phyloP scores from a whole-genome alignment of 257 asterid species.

The Plectranthus barbatus region DNA sequence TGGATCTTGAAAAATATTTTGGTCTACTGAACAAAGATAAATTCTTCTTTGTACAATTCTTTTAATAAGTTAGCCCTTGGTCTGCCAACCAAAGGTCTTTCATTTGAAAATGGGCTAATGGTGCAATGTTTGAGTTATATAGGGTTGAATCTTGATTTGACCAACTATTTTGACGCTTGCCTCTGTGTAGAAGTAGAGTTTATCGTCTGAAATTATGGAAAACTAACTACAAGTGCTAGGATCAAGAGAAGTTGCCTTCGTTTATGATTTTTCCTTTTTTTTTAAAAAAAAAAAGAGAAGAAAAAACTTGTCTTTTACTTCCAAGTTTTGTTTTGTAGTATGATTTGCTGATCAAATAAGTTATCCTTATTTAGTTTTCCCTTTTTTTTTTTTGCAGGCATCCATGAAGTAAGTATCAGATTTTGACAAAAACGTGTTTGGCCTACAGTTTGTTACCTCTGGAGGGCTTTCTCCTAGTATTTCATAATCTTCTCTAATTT shows the following conservation, averaged over 20 bases:
- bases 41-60: background rate
- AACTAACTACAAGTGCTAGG: no score
- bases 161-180: no score
- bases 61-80: background rate
- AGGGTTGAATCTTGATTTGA: background rate
- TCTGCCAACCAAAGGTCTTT: background rate
- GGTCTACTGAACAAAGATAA: background rate
- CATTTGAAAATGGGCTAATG: no score
- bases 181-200: no score
- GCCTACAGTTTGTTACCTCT: background rate
- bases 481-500: background rate
- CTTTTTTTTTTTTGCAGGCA: constrained; percentile 62
- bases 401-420: constrained; percentile 77
- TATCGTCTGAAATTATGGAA: background rate
- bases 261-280: no score
- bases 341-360: background rate
- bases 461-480: constrained; percentile 3
- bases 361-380: constrained; percentile 12
- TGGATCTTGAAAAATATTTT: background rate
- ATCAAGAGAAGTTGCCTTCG: background rate
- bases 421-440: constrained; percentile 15
- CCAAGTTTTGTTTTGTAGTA: background rate
- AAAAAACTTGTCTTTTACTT: background rate
- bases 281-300: background rate
- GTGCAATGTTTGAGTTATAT: no score